Evolutionary conservation across 352 stramenopile genomes (phyloP).

Genomic region (Elongisporangium undulatum): DNA sequence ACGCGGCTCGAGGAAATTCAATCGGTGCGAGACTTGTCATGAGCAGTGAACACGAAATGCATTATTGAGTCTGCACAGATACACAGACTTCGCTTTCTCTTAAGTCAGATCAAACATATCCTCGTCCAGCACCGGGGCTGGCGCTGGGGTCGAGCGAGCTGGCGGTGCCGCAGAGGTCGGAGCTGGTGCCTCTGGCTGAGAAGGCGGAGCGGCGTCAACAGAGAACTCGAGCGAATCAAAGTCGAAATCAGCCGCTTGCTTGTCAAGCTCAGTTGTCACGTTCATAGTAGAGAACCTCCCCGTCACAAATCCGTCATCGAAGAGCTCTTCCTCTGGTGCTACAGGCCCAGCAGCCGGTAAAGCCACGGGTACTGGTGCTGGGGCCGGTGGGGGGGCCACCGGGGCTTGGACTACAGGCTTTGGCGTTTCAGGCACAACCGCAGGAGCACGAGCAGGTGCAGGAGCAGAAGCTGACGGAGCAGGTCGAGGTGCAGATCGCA

Average conservation of each 20-base stretch:
- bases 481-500: conserved; percentile 1
- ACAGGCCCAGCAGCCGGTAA: conserved; percentile 4
- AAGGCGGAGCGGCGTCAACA: conserved; percentile 10
- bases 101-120: conserved; percentile 77
- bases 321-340: conserved; percentile 1
- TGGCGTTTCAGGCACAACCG: not conserved
- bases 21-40: conserved; percentile 49
- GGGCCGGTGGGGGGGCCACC: not conserved
- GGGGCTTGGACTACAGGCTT: not conserved
- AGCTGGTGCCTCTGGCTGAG: conserved; percentile 13
- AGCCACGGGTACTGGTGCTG: not conserved
- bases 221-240: conserved; percentile 62
- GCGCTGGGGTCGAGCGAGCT: conserved; percentile 2
- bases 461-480: not conserved
- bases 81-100: not conserved
- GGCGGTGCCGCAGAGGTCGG: conserved; percentile 11
- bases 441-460: conserved; percentile 4
- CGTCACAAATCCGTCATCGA: conserved; percentile 7
- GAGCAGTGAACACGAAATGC: conserved; percentile 12
- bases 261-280: conserved; percentile 7
- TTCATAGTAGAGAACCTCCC: conserved; percentile 5
- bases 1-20: conserved; percentile 47
- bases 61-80: conserved; percentile 1
- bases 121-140: conserved; percentile 32
- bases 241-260: conserved; percentile 42